Conservation (phyloP, 2,329 filamentous ascomycete genomes). For the Zymoseptoria tritici region DNA sequence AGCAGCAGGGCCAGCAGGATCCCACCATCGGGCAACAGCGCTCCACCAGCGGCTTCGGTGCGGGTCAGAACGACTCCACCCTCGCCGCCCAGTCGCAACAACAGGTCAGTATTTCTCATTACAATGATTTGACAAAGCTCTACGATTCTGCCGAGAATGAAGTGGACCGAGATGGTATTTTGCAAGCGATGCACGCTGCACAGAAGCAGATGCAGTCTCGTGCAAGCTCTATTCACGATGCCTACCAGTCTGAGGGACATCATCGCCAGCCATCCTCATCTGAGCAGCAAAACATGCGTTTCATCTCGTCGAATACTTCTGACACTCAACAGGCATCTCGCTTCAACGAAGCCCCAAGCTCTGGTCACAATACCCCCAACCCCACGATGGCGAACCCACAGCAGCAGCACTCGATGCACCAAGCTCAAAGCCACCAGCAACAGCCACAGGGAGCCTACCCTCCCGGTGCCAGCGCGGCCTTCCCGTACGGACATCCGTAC, state of each 20-base stretch:
- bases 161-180: neutral
- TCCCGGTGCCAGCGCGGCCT: constrained; percentile 25
- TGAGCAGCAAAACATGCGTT: too few relatives aligned
- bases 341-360: constrained; percentile 67
- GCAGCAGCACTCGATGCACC: constrained; percentile 28
- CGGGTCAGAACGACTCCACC: constrained; percentile 51
- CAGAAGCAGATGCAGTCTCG: neutral
- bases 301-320: neutral
- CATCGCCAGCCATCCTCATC: too few relatives aligned
- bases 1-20: constrained; percentile 60
- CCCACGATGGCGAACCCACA: constrained; percentile 54
- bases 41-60: constrained; percentile 66
- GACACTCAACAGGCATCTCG: neutral
- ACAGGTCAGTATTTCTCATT: constrained; percentile 31
- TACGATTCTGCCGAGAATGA: neutral
- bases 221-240: neutral
- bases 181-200: neutral
- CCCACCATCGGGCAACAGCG: constrained; percentile 65
- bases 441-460: constrained; percentile 44
- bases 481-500: constrained; percentile 54
- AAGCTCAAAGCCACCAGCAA: constrained; percentile 35
- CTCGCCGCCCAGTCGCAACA: constrained; percentile 55
- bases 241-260: neutral
- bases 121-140: neutral
- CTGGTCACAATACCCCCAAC: constrained; percentile 85